Percentiles rank a stretch among this genome's conserved stretches.
These are phyloP conservation scores for Reticulascus tulasneorum DNA, from an alignment of 2,329 filamentous ascomycete species.

Conservation along the genomic window DNA sequence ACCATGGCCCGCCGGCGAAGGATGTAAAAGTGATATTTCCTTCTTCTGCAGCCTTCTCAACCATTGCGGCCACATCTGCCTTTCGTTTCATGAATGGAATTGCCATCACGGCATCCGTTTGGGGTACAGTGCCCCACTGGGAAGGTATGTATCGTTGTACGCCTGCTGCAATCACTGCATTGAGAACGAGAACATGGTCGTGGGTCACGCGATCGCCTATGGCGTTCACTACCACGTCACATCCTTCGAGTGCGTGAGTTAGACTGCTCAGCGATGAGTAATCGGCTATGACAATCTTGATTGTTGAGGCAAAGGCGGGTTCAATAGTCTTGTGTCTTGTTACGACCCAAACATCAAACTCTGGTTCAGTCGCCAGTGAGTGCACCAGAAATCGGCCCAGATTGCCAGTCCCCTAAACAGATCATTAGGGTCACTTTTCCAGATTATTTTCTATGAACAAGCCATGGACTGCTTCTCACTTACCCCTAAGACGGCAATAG, in stretches of 20 bases:
- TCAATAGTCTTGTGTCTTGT: conserved; percentile 37
- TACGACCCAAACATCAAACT: conserved; percentile 31
- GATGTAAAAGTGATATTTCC: conserved; percentile 24
- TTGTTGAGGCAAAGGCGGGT: conserved; percentile 23
- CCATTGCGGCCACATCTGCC: conserved; percentile 8
- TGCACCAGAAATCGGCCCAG: conserved; percentile 27
- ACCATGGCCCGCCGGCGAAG: conserved; percentile 38
- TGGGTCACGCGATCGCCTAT: conserved; percentile 36
- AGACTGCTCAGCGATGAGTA: conserved; percentile 38
- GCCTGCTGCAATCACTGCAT: conserved; percentile 47
- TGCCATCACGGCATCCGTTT: conserved; percentile 8
- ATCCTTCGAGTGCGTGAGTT: conserved; percentile 45
- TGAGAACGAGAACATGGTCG: conserved; percentile 43
- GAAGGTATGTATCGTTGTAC: conserved; percentile 51
- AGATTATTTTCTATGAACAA: not conserved
- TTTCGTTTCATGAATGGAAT: conserved; percentile 15
- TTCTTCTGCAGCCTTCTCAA: conserved; percentile 2
- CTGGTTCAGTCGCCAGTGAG: conserved; percentile 21
- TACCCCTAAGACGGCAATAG: conserved; percentile 4
- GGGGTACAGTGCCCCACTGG: conserved; percentile 37
- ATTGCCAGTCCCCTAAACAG: conserved; percentile 19
- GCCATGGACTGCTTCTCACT: not conserved
- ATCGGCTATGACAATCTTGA: conserved; percentile 29
- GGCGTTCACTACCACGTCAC: conserved; percentile 52
- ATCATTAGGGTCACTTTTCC: not conserved